phyloP scores from a whole-genome alignment of 2,329 filamentous ascomycete genomes.

The Fusarium brevicatenulatum region DNA sequence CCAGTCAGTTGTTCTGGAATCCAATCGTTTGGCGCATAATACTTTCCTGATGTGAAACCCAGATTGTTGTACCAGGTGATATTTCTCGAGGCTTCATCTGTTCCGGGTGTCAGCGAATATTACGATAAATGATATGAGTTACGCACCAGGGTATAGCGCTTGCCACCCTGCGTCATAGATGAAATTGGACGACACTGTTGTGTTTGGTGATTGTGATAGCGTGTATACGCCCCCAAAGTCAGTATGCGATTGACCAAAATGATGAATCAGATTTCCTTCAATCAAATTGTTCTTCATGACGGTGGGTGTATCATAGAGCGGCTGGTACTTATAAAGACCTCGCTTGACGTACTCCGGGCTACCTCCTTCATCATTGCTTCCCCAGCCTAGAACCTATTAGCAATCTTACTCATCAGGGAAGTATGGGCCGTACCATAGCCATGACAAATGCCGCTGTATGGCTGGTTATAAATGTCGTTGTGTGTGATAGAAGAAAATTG shows the following conservation, averaged over 20 bases:
- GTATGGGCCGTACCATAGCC: background rate
- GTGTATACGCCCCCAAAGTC: constrained; percentile 7
- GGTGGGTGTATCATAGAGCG: background rate
- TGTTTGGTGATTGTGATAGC: background rate
- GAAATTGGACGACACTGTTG: background rate
- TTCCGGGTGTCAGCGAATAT: background rate
- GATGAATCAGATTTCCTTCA: background rate
- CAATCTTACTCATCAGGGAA: accelerated
- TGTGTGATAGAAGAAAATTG: constrained; percentile 3
- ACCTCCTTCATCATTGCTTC: constrained; percentile 1
- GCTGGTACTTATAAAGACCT: constrained; percentile 2
- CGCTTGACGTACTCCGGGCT: background rate
- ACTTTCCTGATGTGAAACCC: background rate
- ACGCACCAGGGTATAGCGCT: background rate
- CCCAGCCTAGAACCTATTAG: background rate
- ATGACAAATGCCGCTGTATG: constrained; percentile 11
- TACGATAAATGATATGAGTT: accelerated
- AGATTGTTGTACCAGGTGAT: constrained; percentile 11
- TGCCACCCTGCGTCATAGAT: constrained; percentile 8
- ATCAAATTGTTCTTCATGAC: background rate
- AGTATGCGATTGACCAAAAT: constrained; percentile 4
- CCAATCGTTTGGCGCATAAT: constrained; percentile 8
- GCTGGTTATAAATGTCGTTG: constrained; percentile 1
- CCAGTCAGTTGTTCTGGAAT: constrained; percentile 1
- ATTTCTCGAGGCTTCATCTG: constrained; percentile 8